Evolutionary conservation across 805 yeast genomes (phyloP), one percentile per base, ranked within the genome.

Genomic region (Grigorovia yakushimaensis): DNA sequence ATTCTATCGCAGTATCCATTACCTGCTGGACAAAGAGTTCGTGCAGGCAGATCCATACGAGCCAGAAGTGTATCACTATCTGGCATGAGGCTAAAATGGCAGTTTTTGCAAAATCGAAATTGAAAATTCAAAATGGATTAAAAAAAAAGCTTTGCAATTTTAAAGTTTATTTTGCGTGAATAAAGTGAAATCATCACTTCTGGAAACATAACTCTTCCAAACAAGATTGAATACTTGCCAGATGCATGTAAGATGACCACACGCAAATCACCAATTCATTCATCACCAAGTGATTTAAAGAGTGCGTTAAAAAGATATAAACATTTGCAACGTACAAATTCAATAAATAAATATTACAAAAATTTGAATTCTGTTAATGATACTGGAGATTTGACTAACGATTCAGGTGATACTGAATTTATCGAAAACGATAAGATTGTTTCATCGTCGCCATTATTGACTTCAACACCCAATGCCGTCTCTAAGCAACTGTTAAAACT

Each of bases 391-490:
- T 8, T 17, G 17, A 15, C 21, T 15, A 6, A 40, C 18, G 30
- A 40, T 21, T 13, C 38, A 19, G 15, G 19, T 5, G 22, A 39
- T 39, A 39, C 23, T 5, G 41, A 20, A 10, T 21, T 18, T 18
- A 23, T 13, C 13, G 21, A 30, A 19, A 43, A 36, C 30, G 40
- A 36, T 5, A 36, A 13, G 36, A 30, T 15, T n/a, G 36, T 23
- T 37, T 45, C 43, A 50, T 76, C 93, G 1, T 84, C 96, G 2
- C 96, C 97, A 1, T 73, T 91, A 52, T 73, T 88, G 35, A 79
- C 88, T 2, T 79, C 88, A 1, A 91, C 98, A 0, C 98, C 98
- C 2, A 93, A 96, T 4, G 78, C 88, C 1, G 88, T 91, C 15
- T 82, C 95, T 30, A 84, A 84, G 55, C 86, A 91, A 5, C 71